Conservation (phyloP, 768 basidiomycete species). For the Mycena venus region DNA sequence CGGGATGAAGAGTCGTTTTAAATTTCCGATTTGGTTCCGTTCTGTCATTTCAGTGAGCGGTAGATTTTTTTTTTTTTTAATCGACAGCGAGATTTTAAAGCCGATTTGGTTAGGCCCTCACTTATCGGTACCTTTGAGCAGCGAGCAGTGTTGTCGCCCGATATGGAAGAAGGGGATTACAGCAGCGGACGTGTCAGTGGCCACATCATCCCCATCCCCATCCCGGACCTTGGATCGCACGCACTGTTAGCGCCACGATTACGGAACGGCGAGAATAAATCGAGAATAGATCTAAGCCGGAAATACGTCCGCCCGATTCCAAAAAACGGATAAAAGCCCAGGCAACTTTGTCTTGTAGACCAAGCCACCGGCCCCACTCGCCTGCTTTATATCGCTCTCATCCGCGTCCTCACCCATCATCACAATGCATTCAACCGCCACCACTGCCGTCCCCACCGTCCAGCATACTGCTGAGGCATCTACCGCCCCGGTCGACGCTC, state of each 20-base stretch:
- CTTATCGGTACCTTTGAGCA: constrained; percentile 4
- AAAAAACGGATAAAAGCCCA: background rate
- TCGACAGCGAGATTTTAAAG: background rate
- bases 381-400: background rate
- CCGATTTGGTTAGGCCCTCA: constrained; percentile 2
- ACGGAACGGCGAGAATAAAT: background rate
- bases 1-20: too few species aligned
- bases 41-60: background rate
- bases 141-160: background rate
- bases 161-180: background rate
- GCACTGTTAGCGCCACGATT: background rate
- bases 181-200: background rate
- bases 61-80: background rate
- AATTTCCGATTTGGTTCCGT: background rate
- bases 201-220: too few species aligned
- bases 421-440: constrained; percentile 7
- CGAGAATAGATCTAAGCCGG: background rate
- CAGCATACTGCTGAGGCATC: constrained; percentile 31
- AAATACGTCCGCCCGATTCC: background rate
- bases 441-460: background rate
- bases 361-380: background rate
- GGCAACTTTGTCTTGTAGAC: background rate
- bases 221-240: too few species aligned
- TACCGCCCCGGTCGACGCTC: constrained; percentile 40
- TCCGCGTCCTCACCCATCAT: background rate